phyloP scores from a whole-genome alignment of 306 rosid genomes.

The Abrus pulchellus region DNA sequence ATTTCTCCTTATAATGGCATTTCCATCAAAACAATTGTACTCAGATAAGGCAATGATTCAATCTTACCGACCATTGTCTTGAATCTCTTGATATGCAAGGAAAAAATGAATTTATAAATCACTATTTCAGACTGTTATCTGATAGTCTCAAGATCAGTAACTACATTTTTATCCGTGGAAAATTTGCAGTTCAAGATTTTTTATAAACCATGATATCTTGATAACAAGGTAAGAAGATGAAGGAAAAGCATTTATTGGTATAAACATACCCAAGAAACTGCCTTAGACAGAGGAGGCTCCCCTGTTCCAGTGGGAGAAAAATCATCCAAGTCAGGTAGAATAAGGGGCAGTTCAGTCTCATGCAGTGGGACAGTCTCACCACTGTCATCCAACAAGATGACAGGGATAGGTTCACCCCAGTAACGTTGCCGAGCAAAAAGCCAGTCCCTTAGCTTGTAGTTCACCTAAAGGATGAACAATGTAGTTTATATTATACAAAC shows the following conservation, averaged over 20 bases:
- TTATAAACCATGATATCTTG: slow-evolving; percentile 10
- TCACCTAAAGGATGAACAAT: slow-evolving; percentile 68
- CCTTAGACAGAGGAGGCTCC: slow-evolving; percentile 94
- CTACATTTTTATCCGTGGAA: neutral
- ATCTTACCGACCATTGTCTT: slow-evolving; percentile 29
- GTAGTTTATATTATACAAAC: slow-evolving; percentile 39
- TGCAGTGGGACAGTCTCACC: slow-evolving; percentile 76
- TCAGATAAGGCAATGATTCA: slow-evolving; percentile 22
- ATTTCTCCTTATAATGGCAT: slow-evolving; percentile 22
- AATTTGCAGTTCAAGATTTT: neutral
- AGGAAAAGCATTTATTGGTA: slow-evolving; percentile 18
- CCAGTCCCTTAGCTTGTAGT: slow-evolving; percentile 98
- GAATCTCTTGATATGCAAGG: slow-evolving; percentile 16
- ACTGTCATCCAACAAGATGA: slow-evolving; percentile 77
- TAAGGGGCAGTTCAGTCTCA: slow-evolving; percentile 88
- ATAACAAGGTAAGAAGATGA: slow-evolving; percentile 18
- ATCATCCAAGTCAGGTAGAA: slow-evolving; percentile 94
- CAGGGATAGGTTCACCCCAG: slow-evolving; percentile 99
- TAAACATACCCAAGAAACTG: slow-evolving; percentile 81
- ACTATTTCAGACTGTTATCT: neutral
- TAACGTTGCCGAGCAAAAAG: slow-evolving; percentile 99
- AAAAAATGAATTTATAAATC: slow-evolving; percentile 13
- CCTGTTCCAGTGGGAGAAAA: slow-evolving; percentile 97
- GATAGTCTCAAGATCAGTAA: slow-evolving; percentile 22
- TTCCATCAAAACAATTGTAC: slow-evolving; percentile 16